Conservation (phyloP, 169 alveolate species). For the Eimeria mitis region DNA sequence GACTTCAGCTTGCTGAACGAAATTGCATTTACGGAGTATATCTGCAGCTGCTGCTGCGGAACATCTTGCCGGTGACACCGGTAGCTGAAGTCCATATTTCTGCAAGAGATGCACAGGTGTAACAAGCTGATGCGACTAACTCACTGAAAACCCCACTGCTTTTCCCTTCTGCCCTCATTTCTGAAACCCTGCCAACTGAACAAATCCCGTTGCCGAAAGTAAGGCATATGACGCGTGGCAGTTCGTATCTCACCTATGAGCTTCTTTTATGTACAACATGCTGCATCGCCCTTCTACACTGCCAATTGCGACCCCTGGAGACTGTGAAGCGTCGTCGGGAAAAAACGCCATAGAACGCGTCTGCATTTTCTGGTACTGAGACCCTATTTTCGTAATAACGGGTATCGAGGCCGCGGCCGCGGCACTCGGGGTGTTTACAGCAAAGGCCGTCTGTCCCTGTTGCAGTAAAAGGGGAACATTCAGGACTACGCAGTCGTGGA, state of each 20-base stretch:
- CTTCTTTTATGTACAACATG: constrained; percentile 63
- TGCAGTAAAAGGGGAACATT: constrained; percentile 57
- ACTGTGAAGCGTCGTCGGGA: constrained; percentile 65
- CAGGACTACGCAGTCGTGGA: constrained; percentile 61
- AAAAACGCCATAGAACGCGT: constrained; percentile 74
- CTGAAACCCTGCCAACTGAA: background rate
- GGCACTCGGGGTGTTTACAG: constrained; percentile 62
- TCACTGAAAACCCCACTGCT: background rate
- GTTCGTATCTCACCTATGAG: constrained; percentile 36
- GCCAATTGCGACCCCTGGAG: constrained; percentile 79
- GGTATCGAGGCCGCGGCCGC: constrained; percentile 65
- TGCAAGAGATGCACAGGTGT: background rate
- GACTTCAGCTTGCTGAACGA: constrained; percentile 76
- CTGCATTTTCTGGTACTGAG: constrained; percentile 78
- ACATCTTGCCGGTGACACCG: constrained; percentile 82
- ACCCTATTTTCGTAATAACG: constrained; percentile 22
- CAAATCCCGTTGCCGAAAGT: background rate
- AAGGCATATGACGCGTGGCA: background rate
- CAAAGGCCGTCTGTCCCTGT: constrained; percentile 68
- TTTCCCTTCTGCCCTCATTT: background rate
- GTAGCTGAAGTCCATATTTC: constrained; percentile 77
- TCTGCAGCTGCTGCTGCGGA: constrained; percentile 66
- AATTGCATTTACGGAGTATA: constrained; percentile 77
- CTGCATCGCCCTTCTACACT: constrained; percentile 80
- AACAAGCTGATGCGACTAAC: background rate